Evolutionary conservation across 164 flowering plant genomes (phyloP).

Genomic region (Annona squamosa): DNA sequence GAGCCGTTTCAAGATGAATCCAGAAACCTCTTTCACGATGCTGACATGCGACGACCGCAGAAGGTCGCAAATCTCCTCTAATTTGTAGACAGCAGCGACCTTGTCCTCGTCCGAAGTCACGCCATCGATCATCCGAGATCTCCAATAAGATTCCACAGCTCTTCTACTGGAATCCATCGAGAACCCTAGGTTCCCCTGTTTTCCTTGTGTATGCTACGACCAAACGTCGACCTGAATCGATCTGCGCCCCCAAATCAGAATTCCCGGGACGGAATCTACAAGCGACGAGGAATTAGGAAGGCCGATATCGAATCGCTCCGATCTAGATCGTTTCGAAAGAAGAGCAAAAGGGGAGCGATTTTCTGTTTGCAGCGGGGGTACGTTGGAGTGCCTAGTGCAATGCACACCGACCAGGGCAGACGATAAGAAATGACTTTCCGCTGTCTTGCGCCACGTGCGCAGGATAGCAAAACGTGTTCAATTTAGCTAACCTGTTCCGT

Average conservation of each 20-base stretch:
- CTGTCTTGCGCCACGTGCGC: not conserved
- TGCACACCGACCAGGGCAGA: not conserved
- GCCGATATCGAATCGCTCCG: not conserved
- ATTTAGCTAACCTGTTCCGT: not conserved
- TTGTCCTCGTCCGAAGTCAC: constrained; percentile 91
- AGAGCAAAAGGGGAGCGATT: not conserved
- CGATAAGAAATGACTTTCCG: not conserved
- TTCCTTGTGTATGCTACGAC: not conserved
- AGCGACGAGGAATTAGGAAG: not conserved
- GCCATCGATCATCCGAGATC: constrained; percentile 73
- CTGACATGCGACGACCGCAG: constrained; percentile 69
- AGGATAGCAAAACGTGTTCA: not conserved
- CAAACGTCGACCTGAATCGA: not conserved
- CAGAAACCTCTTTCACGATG: constrained; percentile 87
- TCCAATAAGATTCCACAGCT: constrained; percentile 99
- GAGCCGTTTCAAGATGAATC: constrained; percentile 71
- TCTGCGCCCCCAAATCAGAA: not conserved
- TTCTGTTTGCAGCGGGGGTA: not conserved
- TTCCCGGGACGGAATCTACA: not conserved
- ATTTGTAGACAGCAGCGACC: constrained; percentile 84
- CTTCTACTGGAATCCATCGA: constrained; percentile 85
- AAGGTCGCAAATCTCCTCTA: constrained; percentile 43
- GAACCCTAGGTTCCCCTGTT: not conserved
- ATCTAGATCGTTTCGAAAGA: not conserved
- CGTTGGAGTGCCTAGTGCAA: not conserved